Conservation (phyloP, 2,329 filamentous ascomycete genomes). For the Botrytis paeoniae region DNA sequence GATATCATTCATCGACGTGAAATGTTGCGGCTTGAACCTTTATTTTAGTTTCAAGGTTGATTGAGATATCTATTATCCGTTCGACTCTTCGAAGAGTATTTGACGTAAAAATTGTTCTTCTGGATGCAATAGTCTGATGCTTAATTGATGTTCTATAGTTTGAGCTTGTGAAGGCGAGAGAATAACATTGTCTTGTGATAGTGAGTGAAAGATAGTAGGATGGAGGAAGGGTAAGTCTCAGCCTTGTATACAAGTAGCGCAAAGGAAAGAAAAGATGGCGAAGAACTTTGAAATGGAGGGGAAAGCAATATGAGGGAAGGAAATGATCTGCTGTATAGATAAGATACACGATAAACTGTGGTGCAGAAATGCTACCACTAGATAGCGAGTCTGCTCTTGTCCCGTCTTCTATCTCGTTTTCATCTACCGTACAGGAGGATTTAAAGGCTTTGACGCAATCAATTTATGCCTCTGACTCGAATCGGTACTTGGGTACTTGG, state of each 20-base stretch:
- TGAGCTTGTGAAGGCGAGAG: background rate
- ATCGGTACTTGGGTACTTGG: background rate
- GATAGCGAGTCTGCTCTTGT: background rate
- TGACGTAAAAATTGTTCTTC: background rate
- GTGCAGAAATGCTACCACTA: constrained; percentile 11
- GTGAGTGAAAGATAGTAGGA: background rate
- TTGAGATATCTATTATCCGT: background rate
- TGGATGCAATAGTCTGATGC: background rate
- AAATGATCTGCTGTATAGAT: background rate
- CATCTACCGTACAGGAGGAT: background rate
- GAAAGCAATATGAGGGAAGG: background rate
- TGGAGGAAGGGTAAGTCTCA: constrained; percentile 3
- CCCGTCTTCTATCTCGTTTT: background rate
- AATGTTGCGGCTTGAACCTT: background rate
- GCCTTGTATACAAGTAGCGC: constrained; percentile 2
- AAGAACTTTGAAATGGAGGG: background rate
- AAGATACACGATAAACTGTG: background rate
- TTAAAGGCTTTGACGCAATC: background rate
- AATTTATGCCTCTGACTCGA: background rate
- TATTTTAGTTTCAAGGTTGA: background rate
- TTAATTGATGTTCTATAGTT: background rate
- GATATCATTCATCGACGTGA: constrained; percentile 8
- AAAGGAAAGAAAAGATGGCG: background rate
- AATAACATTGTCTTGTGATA: constrained; percentile 4
- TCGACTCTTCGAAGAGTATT: background rate